Percentiles rank a stretch among this genome's conserved stretches.
phyloP scores from a whole-genome alignment of 306 rosid species.

The Gastrolobium bilobum region DNA sequence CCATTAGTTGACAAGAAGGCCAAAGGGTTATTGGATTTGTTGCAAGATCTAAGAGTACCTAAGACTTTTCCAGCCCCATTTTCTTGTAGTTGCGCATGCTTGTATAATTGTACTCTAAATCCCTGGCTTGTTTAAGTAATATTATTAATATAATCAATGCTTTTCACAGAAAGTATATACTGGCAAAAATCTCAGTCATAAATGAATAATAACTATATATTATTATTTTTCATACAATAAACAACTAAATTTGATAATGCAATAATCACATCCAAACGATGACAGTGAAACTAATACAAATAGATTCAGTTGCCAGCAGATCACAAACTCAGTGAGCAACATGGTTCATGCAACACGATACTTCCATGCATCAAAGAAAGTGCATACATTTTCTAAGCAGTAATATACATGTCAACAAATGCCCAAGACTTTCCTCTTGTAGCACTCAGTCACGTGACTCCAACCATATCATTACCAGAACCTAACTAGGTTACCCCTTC shows the following conservation, averaged over 20 bases:
- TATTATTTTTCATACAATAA: too few relatives aligned
- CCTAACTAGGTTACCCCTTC: not conserved
- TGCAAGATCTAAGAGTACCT: not conserved
- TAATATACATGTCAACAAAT: not conserved
- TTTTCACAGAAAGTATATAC: too few relatives aligned
- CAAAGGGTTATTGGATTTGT: not conserved
- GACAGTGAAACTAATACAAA: not conserved
- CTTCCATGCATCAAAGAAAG: constrained; percentile 23
- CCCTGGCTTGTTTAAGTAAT: too few relatives aligned
- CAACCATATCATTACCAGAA: not conserved
- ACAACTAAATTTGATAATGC: too few relatives aligned
- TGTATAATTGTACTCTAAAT: too few relatives aligned
- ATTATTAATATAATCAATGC: too few relatives aligned
- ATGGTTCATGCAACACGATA: constrained; percentile 21
- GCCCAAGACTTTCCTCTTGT: not conserved
- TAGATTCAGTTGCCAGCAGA: not conserved
- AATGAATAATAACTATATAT: too few relatives aligned
- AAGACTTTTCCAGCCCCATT: too few relatives aligned
- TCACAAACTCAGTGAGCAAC: constrained; percentile 10
- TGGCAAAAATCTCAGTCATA: too few relatives aligned
- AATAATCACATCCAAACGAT: too few relatives aligned
- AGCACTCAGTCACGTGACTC: not conserved
- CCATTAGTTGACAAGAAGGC: not conserved
- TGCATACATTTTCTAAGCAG: not conserved
- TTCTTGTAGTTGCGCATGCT: too few relatives aligned